Base-by-base conservation (phyloP, 2,329 filamentous ascomycete species). In the Paraconiothyrium brasiliense region DNA sequence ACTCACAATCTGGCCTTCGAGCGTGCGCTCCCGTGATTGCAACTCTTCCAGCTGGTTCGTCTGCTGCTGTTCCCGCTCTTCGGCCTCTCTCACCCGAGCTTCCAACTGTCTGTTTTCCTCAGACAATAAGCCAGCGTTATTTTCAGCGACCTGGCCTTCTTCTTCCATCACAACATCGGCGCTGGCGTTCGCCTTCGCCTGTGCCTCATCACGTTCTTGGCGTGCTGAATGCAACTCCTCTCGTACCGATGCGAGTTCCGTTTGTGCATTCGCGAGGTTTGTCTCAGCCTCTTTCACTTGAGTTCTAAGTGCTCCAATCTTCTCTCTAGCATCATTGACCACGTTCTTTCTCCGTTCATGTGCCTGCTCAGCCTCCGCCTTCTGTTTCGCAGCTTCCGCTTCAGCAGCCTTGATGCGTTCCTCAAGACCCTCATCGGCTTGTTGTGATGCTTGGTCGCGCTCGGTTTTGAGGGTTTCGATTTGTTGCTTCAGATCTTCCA, bases 401-500 rank as follows among this genome's bases (percentile, higher is more conserved):
- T 69, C 70, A 44, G 71, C 70, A n/a, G 66, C 63, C 71, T 80
- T 78, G 39, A 85, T 74, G 59, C 84, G 81, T 46, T 82, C 82
- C 3, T 84, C 81, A 57, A 85, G 78, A 8, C 75, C 35, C 37
- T 54, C 75, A 44, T 82, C 79, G 34, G 83, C 71, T 64, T 87
- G 80, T 39, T 83, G 79, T 65, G 86, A 81, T 80, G 81, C 67
- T 81, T 84, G 69, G 59, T 83, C 81, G 51, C 81, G 82, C 69
- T 93, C 89, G 4, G 78, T 76, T 57, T 85, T 73, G 48, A 83
- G 67, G 27, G 76, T 75, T 16, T 87, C 81, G 57, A 97, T 87
- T 61, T 90, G 89, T 73, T 91, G 88, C 81, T 95, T 97, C 60
- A 99, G 85, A 62, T 91, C 89, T 71, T 98, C 94, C 75, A 97